Percentiles rank a stretch among this genome's conserved stretches.
phyloP scores from a whole-genome alignment of 2,329 filamentous ascomycete species.

The Lecanosticta acicola region DNA sequence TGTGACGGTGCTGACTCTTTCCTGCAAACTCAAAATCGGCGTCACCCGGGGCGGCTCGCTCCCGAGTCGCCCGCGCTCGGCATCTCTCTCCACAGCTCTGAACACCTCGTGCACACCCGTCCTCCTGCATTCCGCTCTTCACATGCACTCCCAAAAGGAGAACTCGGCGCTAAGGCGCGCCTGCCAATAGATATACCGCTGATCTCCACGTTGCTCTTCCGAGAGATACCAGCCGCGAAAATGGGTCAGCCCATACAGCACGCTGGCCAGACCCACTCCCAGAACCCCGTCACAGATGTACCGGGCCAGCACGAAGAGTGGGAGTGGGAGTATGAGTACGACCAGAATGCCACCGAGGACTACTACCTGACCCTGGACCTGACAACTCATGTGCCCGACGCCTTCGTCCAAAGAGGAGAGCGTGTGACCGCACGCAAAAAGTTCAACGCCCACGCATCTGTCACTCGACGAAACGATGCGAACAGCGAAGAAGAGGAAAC shows the following conservation, averaged over 20 bases:
- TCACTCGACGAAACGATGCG: background rate
- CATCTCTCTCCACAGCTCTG: background rate
- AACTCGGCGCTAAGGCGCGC: background rate
- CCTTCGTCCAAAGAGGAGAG: conserved; percentile 12
- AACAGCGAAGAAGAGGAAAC: conserved; percentile 1
- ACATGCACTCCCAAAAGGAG: background rate
- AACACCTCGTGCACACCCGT: background rate
- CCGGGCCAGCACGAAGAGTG: too few relatives aligned
- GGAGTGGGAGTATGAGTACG: conserved; percentile 60
- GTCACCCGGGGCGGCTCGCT: too few relatives aligned
- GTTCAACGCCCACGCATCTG: background rate
- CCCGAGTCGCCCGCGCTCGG: too few relatives aligned
- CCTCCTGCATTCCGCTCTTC: background rate
- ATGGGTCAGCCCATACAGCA: conserved; percentile 6
- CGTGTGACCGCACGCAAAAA: conserved; percentile 1
- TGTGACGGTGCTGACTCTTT: too few relatives aligned
- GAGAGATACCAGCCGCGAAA: too few relatives aligned
- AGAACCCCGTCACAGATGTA: too few relatives aligned
- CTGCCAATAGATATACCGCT: background rate
- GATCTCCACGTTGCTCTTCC: conserved; percentile 2
- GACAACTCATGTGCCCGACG: conserved; percentile 36
- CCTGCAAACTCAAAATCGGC: too few relatives aligned
- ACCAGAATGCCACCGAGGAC: conserved; percentile 52
- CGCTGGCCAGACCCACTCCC: background rate
- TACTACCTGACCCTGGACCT: conserved; percentile 58